Evolutionary conservation across 768 basidiomycete species (phyloP).

Genomic region (Hygrocybe coccinea): DNA sequence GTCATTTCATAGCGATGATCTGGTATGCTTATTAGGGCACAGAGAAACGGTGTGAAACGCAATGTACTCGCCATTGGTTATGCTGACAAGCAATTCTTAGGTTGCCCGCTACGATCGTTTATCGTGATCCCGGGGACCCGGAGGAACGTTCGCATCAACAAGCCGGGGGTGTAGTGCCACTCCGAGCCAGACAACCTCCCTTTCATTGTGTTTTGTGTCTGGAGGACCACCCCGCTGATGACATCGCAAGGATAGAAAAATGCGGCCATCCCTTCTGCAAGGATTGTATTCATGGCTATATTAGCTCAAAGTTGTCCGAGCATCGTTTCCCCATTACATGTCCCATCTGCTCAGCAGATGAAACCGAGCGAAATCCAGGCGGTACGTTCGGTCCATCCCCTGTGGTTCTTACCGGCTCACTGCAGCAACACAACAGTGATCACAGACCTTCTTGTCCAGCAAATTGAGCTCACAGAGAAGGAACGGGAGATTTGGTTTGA

Average conservation of each 20-base stretch:
- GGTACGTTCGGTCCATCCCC: background rate
- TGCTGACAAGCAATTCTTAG: too few relatives aligned
- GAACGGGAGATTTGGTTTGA: background rate
- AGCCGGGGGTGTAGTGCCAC: too few relatives aligned
- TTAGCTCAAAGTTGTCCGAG: slow-evolving; percentile 37
- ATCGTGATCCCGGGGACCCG: too few relatives aligned
- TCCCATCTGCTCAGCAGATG: slow-evolving; percentile 38
- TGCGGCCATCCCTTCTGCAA: slow-evolving; percentile 46
- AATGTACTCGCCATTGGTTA: too few relatives aligned
- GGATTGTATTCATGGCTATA: slow-evolving; percentile 36
- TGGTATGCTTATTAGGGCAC: too few relatives aligned
- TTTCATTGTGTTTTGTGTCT: slow-evolving; percentile 48
- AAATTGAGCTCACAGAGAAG: background rate
- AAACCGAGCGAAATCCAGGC: slow-evolving; percentile 1
- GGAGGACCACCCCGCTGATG: slow-evolving; percentile 36
- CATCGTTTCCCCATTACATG: slow-evolving; percentile 48
- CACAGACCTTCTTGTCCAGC: slow-evolving; percentile 23
- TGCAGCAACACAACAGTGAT: slow-evolving; percentile 27
- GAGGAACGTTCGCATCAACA: too few relatives aligned
- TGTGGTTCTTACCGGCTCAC: too few relatives aligned
- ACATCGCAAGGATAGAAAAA: slow-evolving; percentile 34
- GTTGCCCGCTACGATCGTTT: too few relatives aligned
- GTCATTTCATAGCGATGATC: too few relatives aligned
- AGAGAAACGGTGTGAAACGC: too few relatives aligned
- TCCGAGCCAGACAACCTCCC: too few relatives aligned